phyloP scores from a whole-genome alignment of 768 basidiomycete species.

The Boletus sp. region DNA sequence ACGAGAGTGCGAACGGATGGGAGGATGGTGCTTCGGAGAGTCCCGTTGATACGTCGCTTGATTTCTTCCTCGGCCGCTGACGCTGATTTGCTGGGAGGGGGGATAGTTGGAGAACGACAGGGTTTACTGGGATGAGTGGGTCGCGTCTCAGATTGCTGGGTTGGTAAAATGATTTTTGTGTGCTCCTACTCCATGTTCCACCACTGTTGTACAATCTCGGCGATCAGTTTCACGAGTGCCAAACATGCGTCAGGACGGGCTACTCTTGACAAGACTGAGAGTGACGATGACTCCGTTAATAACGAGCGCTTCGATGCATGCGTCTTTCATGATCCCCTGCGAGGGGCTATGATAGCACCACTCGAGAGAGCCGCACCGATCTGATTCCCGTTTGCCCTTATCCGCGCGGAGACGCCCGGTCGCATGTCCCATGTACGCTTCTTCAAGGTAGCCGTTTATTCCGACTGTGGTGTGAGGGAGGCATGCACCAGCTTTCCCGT shows the following conservation, averaged over 20 bases:
- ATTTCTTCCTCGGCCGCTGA: not conserved
- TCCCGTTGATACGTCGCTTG: slow-evolving; percentile 15
- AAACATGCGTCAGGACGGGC: not conserved
- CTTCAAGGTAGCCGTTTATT: not conserved
- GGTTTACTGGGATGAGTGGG: slow-evolving; percentile 6
- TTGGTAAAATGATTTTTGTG: not conserved
- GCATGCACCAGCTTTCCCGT: too few species aligned
- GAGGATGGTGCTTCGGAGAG: slow-evolving; percentile 1
- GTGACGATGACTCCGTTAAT: not conserved
- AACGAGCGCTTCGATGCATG: slow-evolving; percentile 3
- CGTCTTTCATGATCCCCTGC: slow-evolving; percentile 3
- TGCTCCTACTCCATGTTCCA: not conserved
- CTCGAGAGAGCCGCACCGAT: not conserved
- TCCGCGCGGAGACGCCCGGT: not conserved
- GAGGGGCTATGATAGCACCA: not conserved
- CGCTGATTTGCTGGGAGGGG: slow-evolving; percentile 1
- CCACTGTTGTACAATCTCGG: not conserved
- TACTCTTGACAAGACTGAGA: not conserved
- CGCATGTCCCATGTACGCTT: not conserved
- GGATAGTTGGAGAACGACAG: slow-evolving; percentile 12
- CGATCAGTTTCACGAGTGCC: not conserved
- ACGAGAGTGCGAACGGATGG: slow-evolving; percentile 4
- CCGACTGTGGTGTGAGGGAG: not conserved
- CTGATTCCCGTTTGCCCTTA: not conserved
- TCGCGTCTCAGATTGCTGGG: not conserved